Base-by-base conservation (phyloP, 1,284 basidiomycete genomes). In the Sanghuangporus weigelae region DNA sequence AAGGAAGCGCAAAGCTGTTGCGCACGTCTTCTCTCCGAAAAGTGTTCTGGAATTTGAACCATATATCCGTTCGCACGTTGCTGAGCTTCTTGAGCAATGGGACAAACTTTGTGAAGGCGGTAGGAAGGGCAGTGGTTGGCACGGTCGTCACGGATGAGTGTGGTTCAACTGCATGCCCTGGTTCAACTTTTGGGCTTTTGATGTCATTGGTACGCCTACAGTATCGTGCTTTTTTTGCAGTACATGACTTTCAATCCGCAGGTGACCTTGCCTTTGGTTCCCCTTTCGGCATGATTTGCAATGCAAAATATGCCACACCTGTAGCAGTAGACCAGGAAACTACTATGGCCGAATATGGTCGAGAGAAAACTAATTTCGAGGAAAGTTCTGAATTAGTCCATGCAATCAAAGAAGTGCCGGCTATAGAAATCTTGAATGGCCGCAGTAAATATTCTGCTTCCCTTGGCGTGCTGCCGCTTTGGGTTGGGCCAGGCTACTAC, bases 231-330 rank as follows among this genome's bases (percentile, higher is more conserved):
- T 36, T 2, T 14, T 4, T n/a, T 46, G 21, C 16, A 7, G 16
- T 46, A 16, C 21, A 16, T 21, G 16, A 46, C 16, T 46, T 16
- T 19, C 21, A n/a, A 3, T n/a, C 2, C 6, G 21, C 72, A 81
- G 88, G 90, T 62, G 89, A 92, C 72, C 81, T 93, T 31, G 91
- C 92, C 0, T 95, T 95, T 68, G 93, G 93, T 11, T 83, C 84
- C 10, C 88, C 94, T 0, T 96, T 97, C 69, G 94, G 93, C 36
- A 96, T 97, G 95, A 80, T 97, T 65, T 73, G 84, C 60, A 84
- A 87, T 5, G 89, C 82, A 46, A 83, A 84, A 63, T 93, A 95
- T 72, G 81, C 85, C 10, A 92, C 90, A 1, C 81, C 85, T 7
- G 87, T 85, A 44, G 81, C 82, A 2, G 72, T 78, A 19, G 77